These are phyloP conservation scores for Suhomyces taliae DNA, from an alignment of 1,139 yeast species.

Conservation along the genomic window DNA sequence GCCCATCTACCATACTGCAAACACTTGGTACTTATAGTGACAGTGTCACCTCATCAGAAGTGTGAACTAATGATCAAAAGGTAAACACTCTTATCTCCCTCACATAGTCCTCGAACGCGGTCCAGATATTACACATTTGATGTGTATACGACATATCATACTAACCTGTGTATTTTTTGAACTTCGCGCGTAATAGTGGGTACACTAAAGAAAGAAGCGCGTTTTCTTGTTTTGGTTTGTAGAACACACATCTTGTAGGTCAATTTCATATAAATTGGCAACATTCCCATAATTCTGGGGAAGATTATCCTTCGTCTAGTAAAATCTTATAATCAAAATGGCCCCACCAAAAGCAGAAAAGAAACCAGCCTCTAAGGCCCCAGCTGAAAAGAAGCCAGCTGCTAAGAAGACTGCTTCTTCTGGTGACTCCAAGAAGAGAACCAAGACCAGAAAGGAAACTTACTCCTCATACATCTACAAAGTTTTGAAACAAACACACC, in stretches of 20 bases:
- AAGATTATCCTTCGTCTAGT: constrained; percentile 96
- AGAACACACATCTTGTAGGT: no score
- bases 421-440: constrained; percentile 87
- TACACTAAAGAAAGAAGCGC: background rate
- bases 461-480: constrained; percentile 98
- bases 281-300: constrained; percentile 46
- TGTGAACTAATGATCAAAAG: background rate
- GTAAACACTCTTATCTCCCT: background rate
- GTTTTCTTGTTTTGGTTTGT: background rate
- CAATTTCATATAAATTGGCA: background rate
- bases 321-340: constrained; percentile 83
- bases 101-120: background rate
- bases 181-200: constrained; percentile 1
- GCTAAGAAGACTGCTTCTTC: constrained; percentile 88
- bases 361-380: constrained; percentile 99
- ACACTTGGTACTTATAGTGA: background rate
- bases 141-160: constrained; percentile 1
- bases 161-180: constrained; percentile 2
- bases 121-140: background rate
- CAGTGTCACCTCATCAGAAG: background rate
- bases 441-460: constrained; percentile 98
- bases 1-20: background rate
- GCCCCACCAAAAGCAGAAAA: constrained; percentile 93
- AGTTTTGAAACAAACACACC: constrained; percentile 98
- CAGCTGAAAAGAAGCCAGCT: constrained; percentile 94